phyloP scores from a whole-genome alignment of 2,329 filamentous ascomycete genomes.

The Colletotrichum siamense region DNA sequence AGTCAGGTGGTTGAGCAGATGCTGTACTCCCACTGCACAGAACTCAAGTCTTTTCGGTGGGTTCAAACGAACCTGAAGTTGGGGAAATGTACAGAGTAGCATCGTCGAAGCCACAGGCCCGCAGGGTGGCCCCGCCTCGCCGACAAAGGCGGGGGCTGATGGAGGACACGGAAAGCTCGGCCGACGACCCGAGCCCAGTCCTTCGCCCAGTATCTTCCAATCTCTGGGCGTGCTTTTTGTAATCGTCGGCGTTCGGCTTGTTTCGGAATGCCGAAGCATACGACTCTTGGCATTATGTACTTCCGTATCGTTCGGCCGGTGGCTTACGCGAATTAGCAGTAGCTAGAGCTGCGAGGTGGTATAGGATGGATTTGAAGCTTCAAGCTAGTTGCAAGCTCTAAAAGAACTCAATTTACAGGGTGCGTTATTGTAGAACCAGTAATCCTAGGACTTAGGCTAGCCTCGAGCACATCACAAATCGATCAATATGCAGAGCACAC shows the following conservation, averaged over 20 bases:
- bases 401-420: neutral
- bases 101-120: neutral
- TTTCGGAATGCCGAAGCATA: neutral
- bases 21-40: neutral
- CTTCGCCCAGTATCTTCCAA: neutral
- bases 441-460: neutral
- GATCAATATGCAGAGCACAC: conserved; percentile 9
- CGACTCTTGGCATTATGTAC: neutral
- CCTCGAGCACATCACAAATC: neutral
- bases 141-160: neutral
- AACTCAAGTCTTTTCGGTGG: neutral
- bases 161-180: neutral
- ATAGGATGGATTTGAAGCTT: neutral
- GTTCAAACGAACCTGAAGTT: neutral
- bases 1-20: neutral
- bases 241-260: neutral
- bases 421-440: neutral
- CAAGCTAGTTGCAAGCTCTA: neutral
- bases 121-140: neutral
- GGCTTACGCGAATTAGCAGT: neutral
- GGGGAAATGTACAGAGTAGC: neutral
- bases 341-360: neutral
- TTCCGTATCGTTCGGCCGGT: neutral
- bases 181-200: neutral
- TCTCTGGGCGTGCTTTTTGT: neutral